These are phyloP conservation scores for Spathaspora sp. DNA, from an alignment of 805 yeast species.

Conservation along the genomic window DNA sequence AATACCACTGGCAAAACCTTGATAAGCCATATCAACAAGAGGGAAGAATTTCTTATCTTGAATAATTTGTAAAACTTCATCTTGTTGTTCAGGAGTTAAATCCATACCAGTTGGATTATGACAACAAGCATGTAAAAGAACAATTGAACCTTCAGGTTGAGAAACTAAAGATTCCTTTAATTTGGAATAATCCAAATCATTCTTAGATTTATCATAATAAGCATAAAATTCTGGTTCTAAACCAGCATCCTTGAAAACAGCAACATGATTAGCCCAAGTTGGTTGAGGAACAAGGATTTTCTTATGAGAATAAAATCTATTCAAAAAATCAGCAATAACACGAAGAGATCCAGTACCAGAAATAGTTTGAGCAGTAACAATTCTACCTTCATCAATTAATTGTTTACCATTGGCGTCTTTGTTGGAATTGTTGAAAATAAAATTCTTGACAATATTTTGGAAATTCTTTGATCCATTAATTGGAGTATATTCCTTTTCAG, in stretches of 20 bases:
- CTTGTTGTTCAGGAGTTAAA: slow-evolving; percentile 80
- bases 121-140: slow-evolving; percentile 89
- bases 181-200: slow-evolving; percentile 62
- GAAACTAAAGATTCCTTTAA: slow-evolving; percentile 54
- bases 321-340: slow-evolving; percentile 75
- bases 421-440: slow-evolving; percentile 61
- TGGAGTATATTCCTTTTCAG: slow-evolving; percentile 82
- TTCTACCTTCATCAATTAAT: slow-evolving; percentile 56
- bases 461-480: slow-evolving; percentile 75
- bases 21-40: slow-evolving; percentile 90
- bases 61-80: slow-evolving; percentile 61
- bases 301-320: slow-evolving; percentile 51
- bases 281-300: slow-evolving; percentile 77
- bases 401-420: slow-evolving; percentile 52
- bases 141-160: slow-evolving; percentile 57
- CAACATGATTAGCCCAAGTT: slow-evolving; percentile 92
- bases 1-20: slow-evolving; percentile 89
- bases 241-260: slow-evolving; percentile 75
- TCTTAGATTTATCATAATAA: slow-evolving; percentile 63
- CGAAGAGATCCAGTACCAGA: slow-evolving; percentile 95
- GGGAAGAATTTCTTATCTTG: slow-evolving; percentile 64
- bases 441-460: slow-evolving; percentile 62
- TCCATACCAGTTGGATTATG: slow-evolving; percentile 98
- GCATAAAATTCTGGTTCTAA: slow-evolving; percentile 58
- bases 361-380: slow-evolving; percentile 82